Evolutionary conservation across 257 asterid genomes (phyloP), one percentile per base, ranked within the genome.

Genomic region (Ligustrum vulgare): DNA sequence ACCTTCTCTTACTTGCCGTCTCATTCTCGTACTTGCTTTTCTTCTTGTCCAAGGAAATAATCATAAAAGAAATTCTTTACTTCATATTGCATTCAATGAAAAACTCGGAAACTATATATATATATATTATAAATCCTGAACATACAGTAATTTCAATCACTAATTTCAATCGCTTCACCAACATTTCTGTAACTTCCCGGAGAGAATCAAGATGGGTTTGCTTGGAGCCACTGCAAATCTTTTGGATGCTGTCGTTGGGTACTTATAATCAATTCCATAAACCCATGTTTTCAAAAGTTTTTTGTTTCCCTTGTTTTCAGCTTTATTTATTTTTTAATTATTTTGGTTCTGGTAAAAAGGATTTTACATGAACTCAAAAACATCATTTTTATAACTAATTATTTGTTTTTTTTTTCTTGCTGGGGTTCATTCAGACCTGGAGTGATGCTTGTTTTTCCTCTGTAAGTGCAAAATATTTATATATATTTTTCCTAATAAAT

Each of bases 391-490:
- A 65, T 60, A 64, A n/a, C 25, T 65, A 65, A 31, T 77, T 79
- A 71, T 67, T 22, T 78, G 43, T 16, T 36, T 10, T 60, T 10
- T 60, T 60, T 60, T 60, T 60, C 34, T 60, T 60, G 34, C 10
- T 60, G 4, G 31, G 13, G 67, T 2, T 2, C 28, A 60, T 60
- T 60, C 91, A 94, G 99, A 35, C 98, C 98, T 31, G 98, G 94
- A 74, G 88, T 88, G 78, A 87, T 87, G 97, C 99, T 94, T 73
- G 82, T 91, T 0, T 94, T 83, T 83, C 99, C 99, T 49, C 80
- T 94, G 99, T 94, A 87, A 94, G 97, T 81, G 13, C 67, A 15
- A 56, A 60, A 47, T 51, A 13, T 62, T 25, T 36, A 20, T 34
- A 3, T 43, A 32, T 34, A n/a, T 76, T 74, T 67, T 70, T 49